These are phyloP conservation scores for Candida fluviatilis DNA, from an alignment of 805 yeast species.

Conservation along the genomic window DNA sequence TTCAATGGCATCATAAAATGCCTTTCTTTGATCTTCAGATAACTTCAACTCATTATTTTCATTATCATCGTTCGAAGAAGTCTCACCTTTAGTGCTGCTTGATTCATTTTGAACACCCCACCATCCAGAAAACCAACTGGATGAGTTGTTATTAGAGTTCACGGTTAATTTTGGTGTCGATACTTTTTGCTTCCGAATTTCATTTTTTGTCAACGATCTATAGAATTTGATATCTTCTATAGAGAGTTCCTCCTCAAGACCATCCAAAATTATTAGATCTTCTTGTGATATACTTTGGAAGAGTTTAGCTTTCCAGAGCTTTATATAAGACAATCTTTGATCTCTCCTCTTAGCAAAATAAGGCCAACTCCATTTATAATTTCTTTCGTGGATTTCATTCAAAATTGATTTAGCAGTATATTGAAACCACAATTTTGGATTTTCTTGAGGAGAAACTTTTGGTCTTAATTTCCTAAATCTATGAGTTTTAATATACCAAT, in stretches of 20 bases:
- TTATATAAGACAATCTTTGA: slow-evolving; percentile 63
- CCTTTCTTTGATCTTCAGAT: slow-evolving; percentile 85
- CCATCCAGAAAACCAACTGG: slow-evolving; percentile 72
- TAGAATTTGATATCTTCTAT: slow-evolving; percentile 84
- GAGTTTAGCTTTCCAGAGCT: slow-evolving; percentile 52
- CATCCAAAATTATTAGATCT: slow-evolving; percentile 38
- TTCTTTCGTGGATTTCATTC: slow-evolving; percentile 75
- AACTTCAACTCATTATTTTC: slow-evolving; percentile 38
- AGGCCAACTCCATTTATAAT: slow-evolving; percentile 87
- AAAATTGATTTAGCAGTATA: slow-evolving; percentile 77
- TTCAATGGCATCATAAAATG: slow-evolving; percentile 89
- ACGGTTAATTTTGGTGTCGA: slow-evolving; percentile 13
- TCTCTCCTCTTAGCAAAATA: slow-evolving; percentile 67
- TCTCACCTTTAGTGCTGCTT: slow-evolving; percentile 4
- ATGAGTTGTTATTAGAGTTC: slow-evolving; percentile 7
- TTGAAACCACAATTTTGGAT: slow-evolving; percentile 76
- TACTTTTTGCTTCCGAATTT: slow-evolving; percentile 53
- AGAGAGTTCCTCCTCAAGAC: slow-evolving; percentile 54
- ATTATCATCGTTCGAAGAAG: slow-evolving; percentile 33
- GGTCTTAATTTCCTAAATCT: slow-evolving; percentile 76
- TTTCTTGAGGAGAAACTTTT: slow-evolving; percentile 43
- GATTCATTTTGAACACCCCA: slow-evolving; percentile 42
- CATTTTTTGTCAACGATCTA: slow-evolving; percentile 71
- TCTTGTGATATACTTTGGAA: slow-evolving; percentile 19
- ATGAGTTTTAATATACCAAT: slow-evolving; percentile 71